phyloP scores from a whole-genome alignment of 2,329 filamentous ascomycete genomes.

The Clathrospora elynae region DNA sequence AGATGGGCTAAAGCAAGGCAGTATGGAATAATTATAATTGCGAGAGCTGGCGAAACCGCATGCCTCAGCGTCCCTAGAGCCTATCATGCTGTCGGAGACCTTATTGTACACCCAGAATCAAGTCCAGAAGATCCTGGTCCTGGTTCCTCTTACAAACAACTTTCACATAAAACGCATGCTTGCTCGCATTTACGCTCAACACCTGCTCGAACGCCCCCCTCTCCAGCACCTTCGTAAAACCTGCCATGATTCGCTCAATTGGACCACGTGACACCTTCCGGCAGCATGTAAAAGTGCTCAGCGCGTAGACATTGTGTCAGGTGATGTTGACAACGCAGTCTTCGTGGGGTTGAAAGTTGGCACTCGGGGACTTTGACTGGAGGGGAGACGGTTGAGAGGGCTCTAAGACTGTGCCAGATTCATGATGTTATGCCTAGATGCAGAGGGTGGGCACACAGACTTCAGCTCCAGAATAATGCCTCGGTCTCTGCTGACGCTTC shows the following conservation, averaged over 20 bases:
- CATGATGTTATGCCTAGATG: too few species aligned
- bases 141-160: neutral
- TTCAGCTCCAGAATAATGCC: too few species aligned
- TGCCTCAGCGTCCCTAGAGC: too few species aligned
- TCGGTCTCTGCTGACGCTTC: too few species aligned
- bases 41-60: too few species aligned
- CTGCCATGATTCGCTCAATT: constrained; percentile 2
- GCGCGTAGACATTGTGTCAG: neutral
- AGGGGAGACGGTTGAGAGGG: too few species aligned
- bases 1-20: too few species aligned
- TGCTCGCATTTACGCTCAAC: constrained; percentile 5
- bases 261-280: constrained; percentile 3
- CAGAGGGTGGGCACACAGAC: too few species aligned
- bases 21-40: too few species aligned
- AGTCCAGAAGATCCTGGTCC: neutral
- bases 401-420: too few species aligned
- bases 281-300: neutral
- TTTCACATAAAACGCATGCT: constrained; percentile 3
- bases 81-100: too few species aligned
- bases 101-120: neutral
- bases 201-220: constrained; percentile 1
- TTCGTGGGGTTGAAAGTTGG: neutral
- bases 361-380: too few species aligned
- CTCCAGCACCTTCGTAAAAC: constrained; percentile 2
- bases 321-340: constrained; percentile 1